Conservation (phyloP, 2,329 filamentous ascomycete species). For the Penicillium sp. region DNA sequence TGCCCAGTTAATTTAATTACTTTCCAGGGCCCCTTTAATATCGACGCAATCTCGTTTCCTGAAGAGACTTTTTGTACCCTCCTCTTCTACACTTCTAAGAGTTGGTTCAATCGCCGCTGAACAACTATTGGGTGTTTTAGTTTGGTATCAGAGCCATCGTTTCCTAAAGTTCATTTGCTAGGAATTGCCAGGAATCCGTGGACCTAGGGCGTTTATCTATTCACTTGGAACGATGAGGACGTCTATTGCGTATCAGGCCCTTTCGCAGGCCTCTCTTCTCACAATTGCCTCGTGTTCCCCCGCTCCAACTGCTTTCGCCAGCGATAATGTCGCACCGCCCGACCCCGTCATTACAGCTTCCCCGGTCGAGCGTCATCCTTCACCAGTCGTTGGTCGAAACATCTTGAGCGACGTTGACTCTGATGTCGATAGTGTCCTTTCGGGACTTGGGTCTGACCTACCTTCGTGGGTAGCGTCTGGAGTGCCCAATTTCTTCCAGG, state of each 20-base stretch:
- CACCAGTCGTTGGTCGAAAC: background rate
- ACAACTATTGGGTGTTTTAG: background rate
- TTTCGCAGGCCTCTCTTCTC: background rate
- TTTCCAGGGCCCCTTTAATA: background rate
- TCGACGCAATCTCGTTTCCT: background rate
- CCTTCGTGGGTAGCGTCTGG: conserved; percentile 24
- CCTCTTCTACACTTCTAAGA: background rate
- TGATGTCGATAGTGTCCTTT: background rate
- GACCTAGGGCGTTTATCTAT: background rate
- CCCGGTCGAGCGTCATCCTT: background rate
- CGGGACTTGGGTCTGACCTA: conserved; percentile 15
- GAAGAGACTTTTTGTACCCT: background rate
- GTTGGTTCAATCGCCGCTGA: background rate
- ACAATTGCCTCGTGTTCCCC: background rate
- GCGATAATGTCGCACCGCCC: background rate
- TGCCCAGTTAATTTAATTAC: no score
- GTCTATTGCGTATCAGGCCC: background rate
- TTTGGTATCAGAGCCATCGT: background rate
- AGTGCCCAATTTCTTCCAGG: conserved; percentile 23
- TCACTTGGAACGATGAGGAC: background rate
- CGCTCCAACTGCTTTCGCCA: background rate
- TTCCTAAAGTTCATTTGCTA: background rate
- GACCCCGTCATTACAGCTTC: background rate
- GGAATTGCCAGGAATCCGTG: background rate
- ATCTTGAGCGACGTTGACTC: background rate